Evolutionary conservation across 768 basidiomycete genomes (phyloP), one percentile per base, ranked within the genome.

Genomic region (Pleurotus djamor): DNA sequence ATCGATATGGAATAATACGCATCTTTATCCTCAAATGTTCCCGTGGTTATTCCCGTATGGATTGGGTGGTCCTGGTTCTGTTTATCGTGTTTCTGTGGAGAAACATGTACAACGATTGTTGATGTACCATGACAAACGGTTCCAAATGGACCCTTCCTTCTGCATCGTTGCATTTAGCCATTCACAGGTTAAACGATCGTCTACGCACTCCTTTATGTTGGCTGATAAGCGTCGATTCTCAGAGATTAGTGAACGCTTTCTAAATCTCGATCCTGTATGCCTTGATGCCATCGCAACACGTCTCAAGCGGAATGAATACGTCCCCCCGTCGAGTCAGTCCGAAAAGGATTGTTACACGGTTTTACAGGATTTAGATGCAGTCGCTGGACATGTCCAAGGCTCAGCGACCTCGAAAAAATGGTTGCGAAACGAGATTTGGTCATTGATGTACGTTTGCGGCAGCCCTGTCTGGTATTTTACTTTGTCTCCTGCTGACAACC

Each of bases 61-160:
- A 7, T 28, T 63, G 9, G 78, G 76, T 4, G 74, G 74, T 0
- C 64, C 77, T 10, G 72, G 71, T 9, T 58, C 67, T 61, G 16
- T 43, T 8, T 35, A 33, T 4, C 5, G 49, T 41, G 8, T 75
- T 0, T 69, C 69, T 3, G 64, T 67, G 10, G 38, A 16, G 0
- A 45, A 48, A n/a, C 73, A 75, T 44, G 73, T 71, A 16, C 52
- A 58, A 17, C 43, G 62, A 13, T 48, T 75, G 0, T 59, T 80
- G 0, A 69, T 74, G 71, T 79, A 77, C 60, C 67, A 74, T 56
- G 76, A 78, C 54, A 74, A 74, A 48, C 61, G 71, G 0, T 80
- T 80, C 64, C 79, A 79, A 58, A 58, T 16, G 1, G 76, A 79
- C 56, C 7, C 38, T 7, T 7, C 38, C 7, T 41, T 41, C 14